phyloP scores from a whole-genome alignment of 345 rosid species.

The Eucalyptus viminalis region DNA sequence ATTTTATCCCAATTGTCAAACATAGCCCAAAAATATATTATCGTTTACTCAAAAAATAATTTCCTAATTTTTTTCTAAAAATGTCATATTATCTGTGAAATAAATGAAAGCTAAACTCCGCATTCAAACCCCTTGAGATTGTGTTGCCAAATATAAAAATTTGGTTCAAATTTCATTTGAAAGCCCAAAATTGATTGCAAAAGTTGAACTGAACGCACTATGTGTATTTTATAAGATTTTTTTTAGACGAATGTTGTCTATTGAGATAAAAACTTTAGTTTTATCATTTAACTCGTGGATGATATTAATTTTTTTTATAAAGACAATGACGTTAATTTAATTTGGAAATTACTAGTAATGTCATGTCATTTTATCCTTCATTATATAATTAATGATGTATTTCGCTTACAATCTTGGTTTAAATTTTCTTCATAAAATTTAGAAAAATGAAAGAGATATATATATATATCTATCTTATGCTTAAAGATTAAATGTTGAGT shows the following conservation, averaged over 20 bases:
- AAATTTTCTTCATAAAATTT: neutral
- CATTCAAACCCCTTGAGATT: neutral
- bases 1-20: fast-evolving
- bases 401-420: neutral
- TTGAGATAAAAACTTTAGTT: neutral
- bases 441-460: neutral
- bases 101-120: neutral
- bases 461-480: neutral
- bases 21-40: too few species aligned
- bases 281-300: neutral
- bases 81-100: neutral
- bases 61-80: too few species aligned
- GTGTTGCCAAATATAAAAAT: neutral
- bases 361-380: neutral
- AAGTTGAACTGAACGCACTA: fast-evolving
- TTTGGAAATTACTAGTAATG: neutral
- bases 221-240: neutral
- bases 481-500: neutral
- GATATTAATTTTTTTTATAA: neutral
- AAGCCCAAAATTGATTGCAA: neutral
- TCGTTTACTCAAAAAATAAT: too few species aligned
- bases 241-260: neutral
- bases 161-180: neutral
- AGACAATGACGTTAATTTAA: neutral
- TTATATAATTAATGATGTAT: neutral